Percentiles rank a stretch among this genome's conserved stretches.
Evolutionary conservation across 352 stramenopile species (phyloP).

Genomic region (Aphanomyces cochlioides): DNA sequence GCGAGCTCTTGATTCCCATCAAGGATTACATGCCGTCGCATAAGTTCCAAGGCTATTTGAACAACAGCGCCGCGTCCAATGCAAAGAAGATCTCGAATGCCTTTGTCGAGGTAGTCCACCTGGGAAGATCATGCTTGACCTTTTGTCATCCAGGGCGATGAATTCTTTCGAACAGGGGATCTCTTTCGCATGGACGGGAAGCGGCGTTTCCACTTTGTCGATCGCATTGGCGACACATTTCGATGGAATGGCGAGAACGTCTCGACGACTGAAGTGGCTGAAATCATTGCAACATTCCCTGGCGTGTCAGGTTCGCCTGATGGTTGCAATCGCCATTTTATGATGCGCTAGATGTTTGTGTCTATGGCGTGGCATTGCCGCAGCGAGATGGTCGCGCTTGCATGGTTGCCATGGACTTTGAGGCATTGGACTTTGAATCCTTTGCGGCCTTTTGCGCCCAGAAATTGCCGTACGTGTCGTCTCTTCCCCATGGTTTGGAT

Average conservation of each 20-base stretch:
- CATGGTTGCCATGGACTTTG: constrained; percentile 80
- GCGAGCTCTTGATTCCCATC: constrained; percentile 70
- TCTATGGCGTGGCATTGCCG: constrained; percentile 72
- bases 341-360: constrained; percentile 50
- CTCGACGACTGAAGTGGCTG: constrained; percentile 84
- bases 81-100: constrained; percentile 53
- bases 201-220: constrained; percentile 85
- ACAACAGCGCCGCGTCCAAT: constrained; percentile 60
- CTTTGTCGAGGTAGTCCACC: constrained; percentile 6
- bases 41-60: constrained; percentile 87
- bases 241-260: constrained; percentile 94
- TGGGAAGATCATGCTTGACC: not conserved
- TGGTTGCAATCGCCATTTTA: too few species aligned
- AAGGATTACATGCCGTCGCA: constrained; percentile 47
- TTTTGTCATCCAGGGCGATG: constrained; percentile 48
- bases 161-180: constrained; percentile 89
- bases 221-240: constrained; percentile 91
- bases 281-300: constrained; percentile 71
- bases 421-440: constrained; percentile 55
- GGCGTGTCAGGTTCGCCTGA: constrained; percentile 44
- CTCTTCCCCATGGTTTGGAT: too few species aligned
- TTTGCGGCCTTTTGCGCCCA: constrained; percentile 54
- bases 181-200: constrained; percentile 77
- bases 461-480: constrained; percentile 36
- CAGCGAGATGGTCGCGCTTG: constrained; percentile 76